Percentiles rank a stretch among this genome's conserved stretches.
Evolutionary conservation across 129 eudicot genomes (phyloP).

Genomic region (Chrysanthemum seticuspe): DNA sequence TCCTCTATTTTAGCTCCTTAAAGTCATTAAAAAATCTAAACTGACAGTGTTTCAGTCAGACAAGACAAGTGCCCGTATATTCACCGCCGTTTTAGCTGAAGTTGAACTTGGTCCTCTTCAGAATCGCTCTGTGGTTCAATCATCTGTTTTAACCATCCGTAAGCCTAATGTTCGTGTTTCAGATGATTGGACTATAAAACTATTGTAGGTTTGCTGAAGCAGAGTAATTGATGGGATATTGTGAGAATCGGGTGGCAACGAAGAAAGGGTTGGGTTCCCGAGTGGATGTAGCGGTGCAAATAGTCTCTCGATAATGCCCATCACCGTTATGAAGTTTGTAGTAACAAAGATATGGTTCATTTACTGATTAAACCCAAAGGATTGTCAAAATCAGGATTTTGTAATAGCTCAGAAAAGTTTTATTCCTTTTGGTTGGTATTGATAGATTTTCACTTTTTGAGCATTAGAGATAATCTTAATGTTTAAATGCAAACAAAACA

Average conservation of each 20-base stretch:
- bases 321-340: constrained; percentile 17
- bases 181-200: constrained; percentile 69
- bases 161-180: constrained; percentile 75
- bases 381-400: neutral
- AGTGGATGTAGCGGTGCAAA: constrained; percentile 4
- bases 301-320: constrained; percentile 15
- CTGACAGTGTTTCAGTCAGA: too few relatives aligned
- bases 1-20: too few relatives aligned
- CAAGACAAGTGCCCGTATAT: constrained; percentile 32
- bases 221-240: neutral
- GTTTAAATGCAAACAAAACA: too few relatives aligned
- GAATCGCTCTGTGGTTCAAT: constrained; percentile 41
- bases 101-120: constrained; percentile 66
- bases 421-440: neutral
- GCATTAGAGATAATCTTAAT: too few relatives aligned
- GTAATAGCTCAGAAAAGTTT: constrained; percentile 8
- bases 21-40: too few relatives aligned
- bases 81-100: constrained; percentile 15
- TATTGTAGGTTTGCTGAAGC: constrained; percentile 41
- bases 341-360: constrained; percentile 7
- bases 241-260: constrained; percentile 7
- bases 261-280: constrained; percentile 1
- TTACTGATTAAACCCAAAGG: neutral
- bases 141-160: constrained; percentile 74
- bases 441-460: too few relatives aligned